phyloP scores from a whole-genome alignment of 2,329 filamentous ascomycete species.

The Aspergillus bombycis region DNA sequence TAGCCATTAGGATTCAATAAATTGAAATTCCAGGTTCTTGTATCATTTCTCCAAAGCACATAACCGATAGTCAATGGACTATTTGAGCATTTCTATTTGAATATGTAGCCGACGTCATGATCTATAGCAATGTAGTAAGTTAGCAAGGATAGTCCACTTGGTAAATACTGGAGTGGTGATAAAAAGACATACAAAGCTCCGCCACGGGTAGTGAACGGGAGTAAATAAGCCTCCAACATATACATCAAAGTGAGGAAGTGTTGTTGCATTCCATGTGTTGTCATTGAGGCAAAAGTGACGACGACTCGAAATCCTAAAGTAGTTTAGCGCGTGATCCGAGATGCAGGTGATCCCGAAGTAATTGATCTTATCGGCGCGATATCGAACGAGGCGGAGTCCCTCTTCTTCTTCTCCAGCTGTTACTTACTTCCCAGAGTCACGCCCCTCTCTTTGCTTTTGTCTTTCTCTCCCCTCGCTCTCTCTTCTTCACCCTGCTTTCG shows the following conservation, averaged over 20 bases:
- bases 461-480: neutral
- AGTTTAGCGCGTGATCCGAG: neutral
- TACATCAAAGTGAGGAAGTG: neutral
- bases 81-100: neutral
- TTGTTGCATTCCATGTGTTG: neutral
- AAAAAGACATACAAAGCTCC: neutral
- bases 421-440: neutral
- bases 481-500: neutral
- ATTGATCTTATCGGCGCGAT: constrained; percentile 1
- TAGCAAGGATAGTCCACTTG: neutral
- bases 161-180: neutral
- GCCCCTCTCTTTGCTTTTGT: neutral
- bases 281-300: neutral
- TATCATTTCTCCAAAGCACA: neutral
- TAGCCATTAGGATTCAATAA: neutral
- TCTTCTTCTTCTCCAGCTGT: neutral
- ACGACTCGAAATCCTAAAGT: neutral
- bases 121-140: neutral
- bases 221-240: neutral
- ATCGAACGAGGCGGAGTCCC: neutral
- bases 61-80: neutral
- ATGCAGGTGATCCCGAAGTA: neutral
- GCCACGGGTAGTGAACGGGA: neutral
- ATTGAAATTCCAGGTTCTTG: neutral
- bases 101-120: neutral